These are phyloP conservation scores for Aspergillus ochraceoroseus DNA, from an alignment of 2,329 filamentous ascomycete species.

Conservation along the genomic window DNA sequence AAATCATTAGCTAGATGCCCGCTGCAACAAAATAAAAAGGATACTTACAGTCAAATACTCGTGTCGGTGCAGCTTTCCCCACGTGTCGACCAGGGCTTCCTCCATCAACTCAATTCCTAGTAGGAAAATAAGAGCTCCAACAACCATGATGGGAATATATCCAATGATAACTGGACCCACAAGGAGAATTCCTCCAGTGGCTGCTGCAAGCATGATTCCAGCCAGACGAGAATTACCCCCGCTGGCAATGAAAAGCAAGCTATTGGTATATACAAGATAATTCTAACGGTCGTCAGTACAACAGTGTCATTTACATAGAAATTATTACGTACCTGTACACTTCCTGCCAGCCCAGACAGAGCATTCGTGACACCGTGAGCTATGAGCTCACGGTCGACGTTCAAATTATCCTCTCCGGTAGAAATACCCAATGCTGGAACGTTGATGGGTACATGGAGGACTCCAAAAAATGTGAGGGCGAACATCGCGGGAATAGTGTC, in stretches of 20 bases:
- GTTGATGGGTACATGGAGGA: conserved; percentile 96
- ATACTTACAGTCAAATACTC: conserved; percentile 76
- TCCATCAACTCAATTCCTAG: conserved; percentile 86
- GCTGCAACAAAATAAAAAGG: not conserved
- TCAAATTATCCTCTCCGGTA: conserved; percentile 84
- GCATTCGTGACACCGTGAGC: conserved; percentile 92
- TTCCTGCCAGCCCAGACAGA: conserved; percentile 77
- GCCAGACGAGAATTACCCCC: conserved; percentile 83
- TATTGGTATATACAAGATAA: conserved; percentile 96
- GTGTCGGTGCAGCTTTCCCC: conserved; percentile 76
- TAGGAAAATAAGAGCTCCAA: conserved; percentile 89
- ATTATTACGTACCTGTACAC: conserved; percentile 58
- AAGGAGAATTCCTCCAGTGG: conserved; percentile 76
- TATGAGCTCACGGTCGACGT: conserved; percentile 85
- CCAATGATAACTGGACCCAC: conserved; percentile 84
- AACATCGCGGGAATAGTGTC: conserved; percentile 91
- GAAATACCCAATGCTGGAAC: conserved; percentile 88
- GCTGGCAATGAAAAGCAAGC: conserved; percentile 90
- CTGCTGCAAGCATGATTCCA: conserved; percentile 73
- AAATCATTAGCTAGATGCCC: conserved; percentile 8
- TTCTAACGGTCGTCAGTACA: conserved; percentile 56
- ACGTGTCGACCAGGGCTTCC: conserved; percentile 83
- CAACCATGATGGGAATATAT: conserved; percentile 94
- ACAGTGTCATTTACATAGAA: not conserved
- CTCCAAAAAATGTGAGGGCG: conserved; percentile 92